Evolutionary conservation across 208 protist species (phyloP).

Genomic region (Leishmania mexicana): DNA sequence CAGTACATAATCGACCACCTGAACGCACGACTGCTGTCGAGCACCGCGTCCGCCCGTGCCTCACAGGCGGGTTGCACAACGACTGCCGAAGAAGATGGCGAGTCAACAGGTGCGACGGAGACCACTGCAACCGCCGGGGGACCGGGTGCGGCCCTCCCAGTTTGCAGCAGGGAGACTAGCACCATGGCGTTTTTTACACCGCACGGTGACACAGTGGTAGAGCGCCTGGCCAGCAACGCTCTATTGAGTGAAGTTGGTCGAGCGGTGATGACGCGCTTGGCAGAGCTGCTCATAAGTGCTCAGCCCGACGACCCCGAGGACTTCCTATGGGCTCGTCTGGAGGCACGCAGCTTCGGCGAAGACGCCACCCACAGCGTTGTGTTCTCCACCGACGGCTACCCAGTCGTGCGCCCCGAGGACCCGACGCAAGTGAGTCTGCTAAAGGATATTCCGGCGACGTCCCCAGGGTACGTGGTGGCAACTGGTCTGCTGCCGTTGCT

Average conservation of each 20-base stretch:
- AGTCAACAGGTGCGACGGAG: background rate
- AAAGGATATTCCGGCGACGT: slow-evolving; percentile 44
- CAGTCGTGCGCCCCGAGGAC: slow-evolving; percentile 40
- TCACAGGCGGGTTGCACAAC: background rate
- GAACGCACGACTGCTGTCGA: slow-evolving; percentile 33
- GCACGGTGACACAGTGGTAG: slow-evolving; percentile 42
- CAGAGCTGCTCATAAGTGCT: slow-evolving; percentile 44
- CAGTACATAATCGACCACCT: slow-evolving; percentile 62
- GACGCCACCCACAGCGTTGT: slow-evolving; percentile 35
- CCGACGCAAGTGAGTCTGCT: slow-evolving; percentile 50
- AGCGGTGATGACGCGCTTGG: slow-evolving; percentile 33
- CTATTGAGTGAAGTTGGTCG: slow-evolving; percentile 32
- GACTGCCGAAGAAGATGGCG: background rate
- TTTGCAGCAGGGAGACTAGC: slow-evolving; percentile 2
- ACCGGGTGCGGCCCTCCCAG: background rate
- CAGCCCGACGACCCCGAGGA: slow-evolving; percentile 64
- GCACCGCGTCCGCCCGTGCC: slow-evolving; percentile 14
- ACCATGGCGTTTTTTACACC: background rate
- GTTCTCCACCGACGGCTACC: slow-evolving; percentile 26
- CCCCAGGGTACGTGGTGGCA: slow-evolving; percentile 51
- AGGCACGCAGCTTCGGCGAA: slow-evolving; percentile 50
- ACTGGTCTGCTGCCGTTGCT: slow-evolving; percentile 44
- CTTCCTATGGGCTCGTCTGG: slow-evolving; percentile 59
- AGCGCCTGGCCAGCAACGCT: slow-evolving; percentile 49
- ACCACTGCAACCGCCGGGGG: background rate